phyloP scores from a whole-genome alignment of 2,329 filamentous ascomycete species.

The Thelonectria olida region DNA sequence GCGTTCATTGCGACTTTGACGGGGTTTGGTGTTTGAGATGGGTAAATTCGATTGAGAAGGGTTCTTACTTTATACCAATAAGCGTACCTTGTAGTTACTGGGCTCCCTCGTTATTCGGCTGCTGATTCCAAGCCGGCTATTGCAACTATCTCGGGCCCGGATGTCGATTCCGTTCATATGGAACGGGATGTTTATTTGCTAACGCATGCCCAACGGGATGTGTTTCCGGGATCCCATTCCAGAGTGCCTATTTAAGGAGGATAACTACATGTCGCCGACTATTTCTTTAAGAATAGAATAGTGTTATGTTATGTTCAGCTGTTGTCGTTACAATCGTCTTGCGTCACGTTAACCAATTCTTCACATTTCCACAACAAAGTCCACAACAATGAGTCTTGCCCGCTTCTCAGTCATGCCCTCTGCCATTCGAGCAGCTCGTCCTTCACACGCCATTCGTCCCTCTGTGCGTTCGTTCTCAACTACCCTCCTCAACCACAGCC shows the following conservation, averaged over 20 bases:
- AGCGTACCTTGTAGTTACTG: no score
- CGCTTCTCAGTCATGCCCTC: neutral
- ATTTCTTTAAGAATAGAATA: no score
- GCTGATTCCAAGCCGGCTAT: neutral
- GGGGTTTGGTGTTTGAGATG: no score
- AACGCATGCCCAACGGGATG: no score
- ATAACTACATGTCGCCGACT: no score
- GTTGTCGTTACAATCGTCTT: neutral
- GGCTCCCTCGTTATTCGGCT: no score
- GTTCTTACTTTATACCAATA: no score
- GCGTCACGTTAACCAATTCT: neutral
- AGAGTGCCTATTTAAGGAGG: neutral
- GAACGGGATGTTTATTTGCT: neutral
- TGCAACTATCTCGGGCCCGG: neutral
- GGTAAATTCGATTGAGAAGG: no score
- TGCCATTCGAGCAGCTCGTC: no score
- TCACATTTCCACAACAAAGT: neutral
- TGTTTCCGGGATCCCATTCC: conserved; percentile 20
- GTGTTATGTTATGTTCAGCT: no score
- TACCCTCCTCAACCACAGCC: neutral
- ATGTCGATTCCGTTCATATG: neutral
- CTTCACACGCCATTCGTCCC: no score
- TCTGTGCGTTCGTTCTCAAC: neutral
- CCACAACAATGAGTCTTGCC: neutral
- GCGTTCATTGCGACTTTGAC: neutral